Evolutionary conservation across 176 grass and related monocot genomes (phyloP).

Genomic region (Zea mays): DNA sequence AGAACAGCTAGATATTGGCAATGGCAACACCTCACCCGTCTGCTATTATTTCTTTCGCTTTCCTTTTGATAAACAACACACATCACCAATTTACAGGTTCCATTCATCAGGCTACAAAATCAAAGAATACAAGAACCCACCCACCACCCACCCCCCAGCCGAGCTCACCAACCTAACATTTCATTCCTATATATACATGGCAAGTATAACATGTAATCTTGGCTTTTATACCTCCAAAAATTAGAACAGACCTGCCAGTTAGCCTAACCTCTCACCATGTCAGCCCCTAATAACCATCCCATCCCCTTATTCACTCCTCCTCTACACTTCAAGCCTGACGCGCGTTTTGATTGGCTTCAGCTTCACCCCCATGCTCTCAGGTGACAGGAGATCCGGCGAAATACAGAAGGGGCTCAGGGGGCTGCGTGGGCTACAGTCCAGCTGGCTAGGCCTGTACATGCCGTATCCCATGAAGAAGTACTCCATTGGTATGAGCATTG

Average conservation of each 20-base stretch:
- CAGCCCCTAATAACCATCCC: constrained; percentile 22
- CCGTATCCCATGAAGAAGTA: constrained; percentile 97
- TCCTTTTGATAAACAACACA: constrained; percentile 11
- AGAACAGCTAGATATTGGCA: constrained; percentile 33
- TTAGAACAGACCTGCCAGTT: constrained; percentile 24
- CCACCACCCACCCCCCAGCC: constrained; percentile 6
- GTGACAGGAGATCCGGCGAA: constrained; percentile 82
- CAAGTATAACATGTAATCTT: constrained; percentile 40
- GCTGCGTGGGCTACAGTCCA: constrained; percentile 75
- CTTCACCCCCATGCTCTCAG: constrained; percentile 97
- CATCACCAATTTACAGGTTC: constrained; percentile 53
- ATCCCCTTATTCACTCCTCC: constrained; percentile 13
- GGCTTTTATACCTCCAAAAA: constrained; percentile 40
- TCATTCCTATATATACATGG: constrained; percentile 49
- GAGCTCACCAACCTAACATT: constrained; percentile 39
- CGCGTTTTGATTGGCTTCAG: constrained; percentile 96
- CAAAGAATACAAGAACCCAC: constrained; percentile 49
- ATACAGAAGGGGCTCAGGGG: constrained; percentile 82
- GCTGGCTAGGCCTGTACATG: constrained; percentile 67
- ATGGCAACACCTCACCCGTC: constrained; percentile 37
- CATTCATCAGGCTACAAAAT: constrained; percentile 47
- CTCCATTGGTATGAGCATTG: constrained; percentile 94
- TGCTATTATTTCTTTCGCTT: constrained; percentile 57
- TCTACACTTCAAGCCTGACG: constrained; percentile 61
- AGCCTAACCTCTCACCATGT: constrained; percentile 45